These are phyloP conservation scores for Filosporella fistucella DNA, from an alignment of 495 filamentous ascomycete species.

Conservation along the genomic window DNA sequence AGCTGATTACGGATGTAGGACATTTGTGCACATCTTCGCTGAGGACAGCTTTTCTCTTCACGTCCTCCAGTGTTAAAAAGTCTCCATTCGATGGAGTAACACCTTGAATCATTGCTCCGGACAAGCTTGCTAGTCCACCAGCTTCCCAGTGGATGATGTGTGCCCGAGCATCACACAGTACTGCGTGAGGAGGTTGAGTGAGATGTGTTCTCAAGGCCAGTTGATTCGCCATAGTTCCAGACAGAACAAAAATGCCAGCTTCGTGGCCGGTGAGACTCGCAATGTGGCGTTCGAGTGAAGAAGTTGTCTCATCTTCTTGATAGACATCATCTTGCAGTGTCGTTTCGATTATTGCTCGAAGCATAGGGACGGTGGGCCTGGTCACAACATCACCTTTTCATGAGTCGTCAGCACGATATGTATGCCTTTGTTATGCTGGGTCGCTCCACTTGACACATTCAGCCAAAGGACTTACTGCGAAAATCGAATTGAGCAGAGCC, in stretches of 20 bases:
- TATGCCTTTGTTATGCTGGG: too few relatives aligned
- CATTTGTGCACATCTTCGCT: slow-evolving; percentile 53
- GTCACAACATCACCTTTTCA: slow-evolving; percentile 78
- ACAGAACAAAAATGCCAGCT: slow-evolving; percentile 69
- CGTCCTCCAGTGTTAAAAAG: slow-evolving; percentile 71
- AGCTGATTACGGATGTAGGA: slow-evolving; percentile 69
- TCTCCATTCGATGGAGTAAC: slow-evolving; percentile 58
- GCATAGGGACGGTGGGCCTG: slow-evolving; percentile 76
- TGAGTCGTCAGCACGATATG: too few relatives aligned
- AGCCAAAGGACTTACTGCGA: slow-evolving; percentile 32
- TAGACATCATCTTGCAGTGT: slow-evolving; percentile 78
- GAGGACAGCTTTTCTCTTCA: slow-evolving; percentile 49
- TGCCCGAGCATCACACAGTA: slow-evolving; percentile 59
- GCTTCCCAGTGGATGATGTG: slow-evolving; percentile 69
- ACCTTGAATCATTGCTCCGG: slow-evolving; percentile 51
- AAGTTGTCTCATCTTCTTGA: slow-evolving; percentile 71
- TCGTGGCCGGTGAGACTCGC: slow-evolving; percentile 68
- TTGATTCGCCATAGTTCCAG: slow-evolving; percentile 88
- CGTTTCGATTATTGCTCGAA: slow-evolving; percentile 51
- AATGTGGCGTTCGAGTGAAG: slow-evolving; percentile 61
- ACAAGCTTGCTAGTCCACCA: slow-evolving; percentile 56
- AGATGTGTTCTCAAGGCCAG: slow-evolving; percentile 61
- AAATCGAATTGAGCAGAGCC: slow-evolving; percentile 61
- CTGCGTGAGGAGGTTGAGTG: slow-evolving; percentile 60
- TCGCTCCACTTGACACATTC: too few relatives aligned